Percentiles rank a stretch among this genome's conserved stretches.
Conservation (phyloP, 495 filamentous ascomycete species). For the Sordaria brevicollis region DNA sequence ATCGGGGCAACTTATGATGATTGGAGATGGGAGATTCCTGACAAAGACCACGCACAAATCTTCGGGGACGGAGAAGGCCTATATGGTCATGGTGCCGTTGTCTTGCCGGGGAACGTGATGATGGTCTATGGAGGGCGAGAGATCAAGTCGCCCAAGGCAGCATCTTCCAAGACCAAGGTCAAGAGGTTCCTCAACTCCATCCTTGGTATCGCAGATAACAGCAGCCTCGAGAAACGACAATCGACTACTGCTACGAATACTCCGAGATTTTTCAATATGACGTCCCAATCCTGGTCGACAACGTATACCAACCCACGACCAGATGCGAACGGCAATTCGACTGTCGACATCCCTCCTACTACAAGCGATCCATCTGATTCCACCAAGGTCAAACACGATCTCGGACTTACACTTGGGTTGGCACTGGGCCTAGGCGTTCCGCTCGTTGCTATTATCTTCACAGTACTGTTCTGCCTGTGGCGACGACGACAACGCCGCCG, state of each 20-base stretch:
- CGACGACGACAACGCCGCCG: conserved; percentile 36
- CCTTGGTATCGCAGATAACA: neutral
- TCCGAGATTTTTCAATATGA: conserved; percentile 68
- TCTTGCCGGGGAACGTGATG: conserved; percentile 82
- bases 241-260: conserved; percentile 27
- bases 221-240: conserved; percentile 13
- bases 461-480: conserved; percentile 45
- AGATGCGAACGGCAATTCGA: neutral
- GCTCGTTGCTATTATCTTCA: conserved; percentile 39
- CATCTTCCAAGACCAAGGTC: neutral
- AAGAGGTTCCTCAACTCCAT: neutral
- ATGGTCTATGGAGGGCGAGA: conserved; percentile 76
- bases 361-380: neutral
- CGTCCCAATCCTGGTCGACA: conserved; percentile 58
- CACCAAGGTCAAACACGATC: conserved; percentile 20
- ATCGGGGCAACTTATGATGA: conserved; percentile 60
- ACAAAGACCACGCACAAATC: conserved; percentile 20
- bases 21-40: conserved; percentile 68
- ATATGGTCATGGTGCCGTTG: conserved; percentile 74
- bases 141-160: conserved; percentile 31
- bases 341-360: neutral
- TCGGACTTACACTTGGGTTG: conserved; percentile 44
- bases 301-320: conserved; percentile 51
- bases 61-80: conserved; percentile 37
- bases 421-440: conserved; percentile 69